These are phyloP conservation scores for Syzygium malaccense DNA, from an alignment of 441 rosid species.

Conservation along the genomic window DNA sequence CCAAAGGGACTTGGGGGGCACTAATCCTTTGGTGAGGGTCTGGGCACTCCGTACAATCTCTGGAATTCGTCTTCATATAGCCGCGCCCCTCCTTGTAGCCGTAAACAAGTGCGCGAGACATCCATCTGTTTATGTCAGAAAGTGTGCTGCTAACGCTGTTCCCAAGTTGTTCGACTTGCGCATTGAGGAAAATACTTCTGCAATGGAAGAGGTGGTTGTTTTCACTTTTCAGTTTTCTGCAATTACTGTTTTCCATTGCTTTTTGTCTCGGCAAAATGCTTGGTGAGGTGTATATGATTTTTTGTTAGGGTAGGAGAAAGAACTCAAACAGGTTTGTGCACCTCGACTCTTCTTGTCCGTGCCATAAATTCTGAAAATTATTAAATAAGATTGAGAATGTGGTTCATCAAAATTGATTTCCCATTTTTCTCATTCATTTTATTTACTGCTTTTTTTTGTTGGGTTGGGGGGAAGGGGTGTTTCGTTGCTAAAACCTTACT, in stretches of 20 bases:
- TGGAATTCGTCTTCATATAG: conserved; percentile 78
- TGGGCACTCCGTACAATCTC: conserved; percentile 98
- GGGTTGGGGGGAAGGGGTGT: background rate
- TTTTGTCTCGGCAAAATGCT: background rate
- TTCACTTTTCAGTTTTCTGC: background rate
- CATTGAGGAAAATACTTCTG: conserved; percentile 61
- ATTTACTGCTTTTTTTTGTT: background rate
- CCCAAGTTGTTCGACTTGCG: conserved; percentile 86
- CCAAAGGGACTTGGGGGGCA: conserved; percentile 92
- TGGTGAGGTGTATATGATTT: background rate
- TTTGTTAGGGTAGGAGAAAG: background rate
- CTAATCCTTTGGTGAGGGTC: conserved; percentile 88
- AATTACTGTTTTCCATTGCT: background rate
- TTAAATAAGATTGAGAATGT: background rate
- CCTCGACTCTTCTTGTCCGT: background rate
- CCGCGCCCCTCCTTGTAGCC: conserved; percentile 80
- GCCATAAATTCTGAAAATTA: background rate
- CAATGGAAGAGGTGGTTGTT: conserved; percentile 65
- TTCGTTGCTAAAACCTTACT: background rate
- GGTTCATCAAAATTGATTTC: background rate
- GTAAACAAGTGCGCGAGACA: conserved; percentile 82
- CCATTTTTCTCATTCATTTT: background rate
- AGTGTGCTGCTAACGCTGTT: conserved; percentile 95
- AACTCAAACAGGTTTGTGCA: background rate
- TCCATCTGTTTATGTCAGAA: conserved; percentile 87